Evolutionary conservation across 345 rosid species (phyloP), one percentile per base, ranked within the genome.

Genomic region (Lepidium aucheri): DNA sequence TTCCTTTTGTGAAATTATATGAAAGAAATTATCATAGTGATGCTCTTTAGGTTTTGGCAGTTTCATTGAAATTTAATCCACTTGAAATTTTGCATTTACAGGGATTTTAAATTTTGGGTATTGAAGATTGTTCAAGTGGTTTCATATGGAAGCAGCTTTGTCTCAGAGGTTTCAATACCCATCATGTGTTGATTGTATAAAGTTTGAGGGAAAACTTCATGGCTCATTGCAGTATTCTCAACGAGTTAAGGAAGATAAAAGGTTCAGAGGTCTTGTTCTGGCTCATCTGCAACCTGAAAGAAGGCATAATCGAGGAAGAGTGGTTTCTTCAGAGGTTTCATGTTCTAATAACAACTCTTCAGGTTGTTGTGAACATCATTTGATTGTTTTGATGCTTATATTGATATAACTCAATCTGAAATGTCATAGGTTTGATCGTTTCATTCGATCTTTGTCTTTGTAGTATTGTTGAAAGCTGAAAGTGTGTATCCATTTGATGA

Each of bases 401-500:
- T 28, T 28, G 32, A 28, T 4, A 38, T 40, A 40, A 6, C 17
- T n/a, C 43, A n/a, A 12, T 41, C 30, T 9, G 14, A 28, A 41
- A 24, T 14, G 3, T n/a, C 20, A 32, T 22, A 18, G 15, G 42
- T 40, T 50, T 2, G 5, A 22, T 60, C 10, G 15, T 67, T 18
- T 44, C 4, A 68, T 55, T 63, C 7, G 2, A 5, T 53, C 38
- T 54, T 50, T 53, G 50, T 20, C 68, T 68, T 76, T 79, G 73
- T 73, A 90, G 99, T 77, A 22, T 53, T 74, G 38, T 53, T 82
- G 87, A 83, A 86, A 69, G 70, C 86, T 11, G 89, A 68, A 76
- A 73, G 73, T 50, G 41, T 74, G 47, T 60, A 56, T 33, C 70
- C 82, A 24, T 52, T 65, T 13, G 92, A 85, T 60, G 89, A 83